phyloP scores from a whole-genome alignment of 257 asterid species.

The Nicotiana paniculata region DNA sequence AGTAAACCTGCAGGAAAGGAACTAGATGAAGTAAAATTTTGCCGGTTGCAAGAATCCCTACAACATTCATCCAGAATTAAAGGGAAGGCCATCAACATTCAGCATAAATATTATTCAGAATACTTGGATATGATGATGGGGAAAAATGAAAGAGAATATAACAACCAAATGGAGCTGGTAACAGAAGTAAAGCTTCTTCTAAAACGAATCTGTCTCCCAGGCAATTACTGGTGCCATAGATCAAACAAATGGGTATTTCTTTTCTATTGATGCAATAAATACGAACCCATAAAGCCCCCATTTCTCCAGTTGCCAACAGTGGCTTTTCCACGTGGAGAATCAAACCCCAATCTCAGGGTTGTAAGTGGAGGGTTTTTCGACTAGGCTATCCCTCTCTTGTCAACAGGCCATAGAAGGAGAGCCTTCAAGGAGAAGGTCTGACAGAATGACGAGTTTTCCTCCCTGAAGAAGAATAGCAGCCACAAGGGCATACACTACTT shows the following conservation, averaged over 20 bases:
- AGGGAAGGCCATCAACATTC: neutral
- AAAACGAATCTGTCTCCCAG: neutral
- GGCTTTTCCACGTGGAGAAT: neutral
- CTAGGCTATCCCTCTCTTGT: neutral
- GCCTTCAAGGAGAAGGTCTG: neutral
- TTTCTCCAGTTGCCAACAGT: neutral
- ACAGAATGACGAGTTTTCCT: neutral
- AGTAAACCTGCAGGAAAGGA: conserved; percentile 60
- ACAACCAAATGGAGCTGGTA: neutral
- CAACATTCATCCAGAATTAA: neutral
- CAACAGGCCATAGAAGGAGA: neutral
- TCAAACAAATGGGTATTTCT: neutral
- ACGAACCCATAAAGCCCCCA: neutral
- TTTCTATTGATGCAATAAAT: neutral
- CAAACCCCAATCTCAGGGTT: neutral
- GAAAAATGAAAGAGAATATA: neutral
- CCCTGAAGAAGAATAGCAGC: neutral
- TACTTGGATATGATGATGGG: neutral
- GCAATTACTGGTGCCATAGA: neutral
- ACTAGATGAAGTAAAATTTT: neutral
- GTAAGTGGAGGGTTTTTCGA: neutral
- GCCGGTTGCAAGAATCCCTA: neutral
- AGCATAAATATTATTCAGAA: neutral
- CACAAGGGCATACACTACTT: neutral
- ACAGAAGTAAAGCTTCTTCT: neutral